phyloP scores from a whole-genome alignment of 2,329 filamentous ascomycete species.

The Arachnomyces sp. region DNA sequence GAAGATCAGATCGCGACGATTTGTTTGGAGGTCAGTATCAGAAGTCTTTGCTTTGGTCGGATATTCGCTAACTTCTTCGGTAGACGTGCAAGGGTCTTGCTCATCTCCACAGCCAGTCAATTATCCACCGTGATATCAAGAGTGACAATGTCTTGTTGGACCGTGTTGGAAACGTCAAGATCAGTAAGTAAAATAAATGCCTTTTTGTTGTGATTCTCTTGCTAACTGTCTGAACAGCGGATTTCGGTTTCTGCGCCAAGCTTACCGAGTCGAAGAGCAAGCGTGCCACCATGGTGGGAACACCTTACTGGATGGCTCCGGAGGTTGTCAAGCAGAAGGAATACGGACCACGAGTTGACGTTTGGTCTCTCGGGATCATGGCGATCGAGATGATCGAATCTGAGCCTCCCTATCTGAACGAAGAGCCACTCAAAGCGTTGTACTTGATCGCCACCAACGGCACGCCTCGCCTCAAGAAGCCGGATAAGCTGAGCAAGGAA shows the following conservation, averaged over 20 bases:
- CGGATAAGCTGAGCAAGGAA: conserved; percentile 95
- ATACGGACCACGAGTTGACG: conserved; percentile 96
- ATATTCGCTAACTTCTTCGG: conserved; percentile 18
- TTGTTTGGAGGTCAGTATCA: conserved; percentile 70
- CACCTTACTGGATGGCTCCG: conserved; percentile 99
- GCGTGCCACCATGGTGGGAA: conserved; percentile 97
- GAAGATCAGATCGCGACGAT: conserved; percentile 98
- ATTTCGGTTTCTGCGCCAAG: conserved; percentile 99
- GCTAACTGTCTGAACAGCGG: conserved; percentile 51
- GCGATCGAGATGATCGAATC: conserved; percentile 99
- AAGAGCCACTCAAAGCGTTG: conserved; percentile 92
- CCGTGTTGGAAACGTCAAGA: conserved; percentile 91
- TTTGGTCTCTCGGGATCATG: conserved; percentile 99
- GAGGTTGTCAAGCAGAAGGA: conserved; percentile 99
- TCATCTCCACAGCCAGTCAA: conserved; percentile 89
- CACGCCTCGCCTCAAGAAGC: conserved; percentile 93
- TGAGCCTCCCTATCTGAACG: conserved; percentile 94
- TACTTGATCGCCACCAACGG: conserved; percentile 98
- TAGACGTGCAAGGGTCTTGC: conserved; percentile 93
- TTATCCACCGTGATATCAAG: conserved; percentile 99
- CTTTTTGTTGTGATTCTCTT: neutral
- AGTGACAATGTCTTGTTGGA: conserved; percentile 96
- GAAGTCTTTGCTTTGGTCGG: neutral
- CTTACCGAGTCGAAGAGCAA: conserved; percentile 94
- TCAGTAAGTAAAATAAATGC: conserved; percentile 56